Conservation (phyloP, 1,139 yeast species). For the Candida mesenterica region DNA sequence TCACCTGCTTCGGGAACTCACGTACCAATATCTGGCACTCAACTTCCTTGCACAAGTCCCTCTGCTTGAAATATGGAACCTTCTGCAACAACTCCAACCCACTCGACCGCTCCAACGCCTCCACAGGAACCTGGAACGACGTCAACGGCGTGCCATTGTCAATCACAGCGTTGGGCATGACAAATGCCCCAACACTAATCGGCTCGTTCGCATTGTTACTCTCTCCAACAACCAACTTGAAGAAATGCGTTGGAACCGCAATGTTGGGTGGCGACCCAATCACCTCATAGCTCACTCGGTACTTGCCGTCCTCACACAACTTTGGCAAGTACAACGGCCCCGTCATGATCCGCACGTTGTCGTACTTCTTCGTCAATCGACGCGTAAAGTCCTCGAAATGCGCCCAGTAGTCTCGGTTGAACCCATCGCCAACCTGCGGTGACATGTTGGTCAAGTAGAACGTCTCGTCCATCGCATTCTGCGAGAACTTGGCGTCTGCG, state of each 20-base stretch:
- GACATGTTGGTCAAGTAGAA: slow-evolving; percentile 86
- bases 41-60: slow-evolving; percentile 75
- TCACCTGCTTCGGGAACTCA: slow-evolving; percentile 61
- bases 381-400: slow-evolving; percentile 90
- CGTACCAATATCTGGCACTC: slow-evolving; percentile 80
- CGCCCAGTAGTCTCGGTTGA: slow-evolving; percentile 96
- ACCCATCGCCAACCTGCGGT: slow-evolving; percentile 98
- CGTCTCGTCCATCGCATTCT: slow-evolving; percentile 92
- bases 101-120: slow-evolving; percentile 80
- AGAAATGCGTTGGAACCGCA: slow-evolving; percentile 97
- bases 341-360: slow-evolving; percentile 79
- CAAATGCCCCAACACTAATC: slow-evolving; percentile 86
- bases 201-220: slow-evolving; percentile 42
- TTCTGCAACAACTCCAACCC: slow-evolving; percentile 80
- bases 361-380: slow-evolving; percentile 64
- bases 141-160: slow-evolving; percentile 68
- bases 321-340: slow-evolving; percentile 93
- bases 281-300: slow-evolving; percentile 81
- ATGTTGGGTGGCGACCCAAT: slow-evolving; percentile 96
- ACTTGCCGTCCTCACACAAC: slow-evolving; percentile 70
- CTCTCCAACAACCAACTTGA: slow-evolving; percentile 87
- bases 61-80: slow-evolving; percentile 58
- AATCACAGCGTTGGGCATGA: slow-evolving; percentile 79
- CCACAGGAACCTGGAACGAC: slow-evolving; percentile 82
- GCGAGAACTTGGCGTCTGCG: slow-evolving; percentile 90